Evolutionary conservation across 176 grass and related monocot genomes (phyloP).

Genomic region (Bothriochloa decipiens): DNA sequence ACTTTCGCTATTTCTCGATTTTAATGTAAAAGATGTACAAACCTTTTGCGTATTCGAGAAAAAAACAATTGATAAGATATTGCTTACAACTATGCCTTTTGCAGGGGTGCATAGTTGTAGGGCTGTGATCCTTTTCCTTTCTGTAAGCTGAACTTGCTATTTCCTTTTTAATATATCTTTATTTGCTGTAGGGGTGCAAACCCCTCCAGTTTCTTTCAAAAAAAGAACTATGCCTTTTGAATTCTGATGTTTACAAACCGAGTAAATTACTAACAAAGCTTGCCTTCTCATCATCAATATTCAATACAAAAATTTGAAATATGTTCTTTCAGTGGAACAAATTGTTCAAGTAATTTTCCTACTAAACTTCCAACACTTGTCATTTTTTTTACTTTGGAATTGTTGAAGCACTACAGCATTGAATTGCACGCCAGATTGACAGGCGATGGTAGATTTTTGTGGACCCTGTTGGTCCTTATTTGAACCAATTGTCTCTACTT

Average conservation of each 20-base stretch:
- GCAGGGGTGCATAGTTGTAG: too few relatives aligned
- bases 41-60: too few relatives aligned
- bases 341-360: neutral
- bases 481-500: constrained; percentile 7
- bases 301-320: neutral
- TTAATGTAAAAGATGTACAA: too few relatives aligned
- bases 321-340: neutral
- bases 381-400: neutral
- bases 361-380: too few relatives aligned
- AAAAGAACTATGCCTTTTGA: neutral
- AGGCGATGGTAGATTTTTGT: constrained; percentile 10
- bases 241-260: neutral
- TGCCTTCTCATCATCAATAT: neutral
- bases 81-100: neutral
- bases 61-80: neutral
- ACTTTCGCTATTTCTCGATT: too few relatives aligned
- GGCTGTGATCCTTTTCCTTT: too few relatives aligned
- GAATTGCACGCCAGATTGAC: neutral
- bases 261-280: neutral
- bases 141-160: too few relatives aligned
- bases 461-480: neutral
- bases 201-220: too few relatives aligned
- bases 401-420: neutral
- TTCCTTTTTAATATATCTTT: too few relatives aligned
- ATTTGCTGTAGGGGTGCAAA: too few relatives aligned